Evolutionary conservation across 768 basidiomycete genomes (phyloP).

Genomic region (Serendipita sp.): DNA sequence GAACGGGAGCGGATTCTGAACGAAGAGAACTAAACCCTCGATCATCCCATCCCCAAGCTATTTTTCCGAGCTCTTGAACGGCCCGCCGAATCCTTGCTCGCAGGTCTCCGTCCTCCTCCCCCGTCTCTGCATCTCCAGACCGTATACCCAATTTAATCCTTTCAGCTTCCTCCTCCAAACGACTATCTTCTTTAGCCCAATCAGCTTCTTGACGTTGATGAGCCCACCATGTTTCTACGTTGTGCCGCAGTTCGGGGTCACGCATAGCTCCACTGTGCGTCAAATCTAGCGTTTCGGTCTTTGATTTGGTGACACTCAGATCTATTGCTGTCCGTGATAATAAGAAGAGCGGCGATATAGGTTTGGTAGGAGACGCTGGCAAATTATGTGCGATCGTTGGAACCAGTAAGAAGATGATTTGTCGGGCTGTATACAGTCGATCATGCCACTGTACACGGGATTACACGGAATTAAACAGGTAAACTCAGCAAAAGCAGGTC

Average conservation of each 20-base stretch:
- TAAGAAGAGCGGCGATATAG: constrained; percentile 19
- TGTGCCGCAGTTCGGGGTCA: constrained; percentile 30
- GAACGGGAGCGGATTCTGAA: not conserved
- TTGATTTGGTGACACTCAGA: constrained; percentile 26
- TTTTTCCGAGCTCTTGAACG: not conserved
- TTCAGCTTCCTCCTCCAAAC: constrained; percentile 32
- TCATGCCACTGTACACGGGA: constrained; percentile 47
- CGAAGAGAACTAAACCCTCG: not conserved
- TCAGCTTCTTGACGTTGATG: constrained; percentile 37
- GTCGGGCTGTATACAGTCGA: constrained; percentile 36
- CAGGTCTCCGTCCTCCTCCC: not conserved
- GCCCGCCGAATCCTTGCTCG: not conserved
- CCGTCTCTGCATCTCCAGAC: not conserved
- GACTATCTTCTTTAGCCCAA: constrained; percentile 32
- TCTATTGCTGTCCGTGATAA: constrained; percentile 17
- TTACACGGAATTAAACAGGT: not conserved
- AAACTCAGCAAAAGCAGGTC: not conserved
- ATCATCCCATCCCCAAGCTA: constrained; percentile 7
- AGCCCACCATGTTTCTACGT: constrained; percentile 41
- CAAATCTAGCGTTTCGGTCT: constrained; percentile 41
- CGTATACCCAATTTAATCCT: constrained; percentile 29
- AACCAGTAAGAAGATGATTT: constrained; percentile 40
- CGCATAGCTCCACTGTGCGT: constrained; percentile 44
- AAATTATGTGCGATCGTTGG: constrained; percentile 34
- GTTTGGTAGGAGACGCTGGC: constrained; percentile 22